phyloP scores from a whole-genome alignment of 2,329 filamentous ascomycete genomes.

The Penicillium italicum region DNA sequence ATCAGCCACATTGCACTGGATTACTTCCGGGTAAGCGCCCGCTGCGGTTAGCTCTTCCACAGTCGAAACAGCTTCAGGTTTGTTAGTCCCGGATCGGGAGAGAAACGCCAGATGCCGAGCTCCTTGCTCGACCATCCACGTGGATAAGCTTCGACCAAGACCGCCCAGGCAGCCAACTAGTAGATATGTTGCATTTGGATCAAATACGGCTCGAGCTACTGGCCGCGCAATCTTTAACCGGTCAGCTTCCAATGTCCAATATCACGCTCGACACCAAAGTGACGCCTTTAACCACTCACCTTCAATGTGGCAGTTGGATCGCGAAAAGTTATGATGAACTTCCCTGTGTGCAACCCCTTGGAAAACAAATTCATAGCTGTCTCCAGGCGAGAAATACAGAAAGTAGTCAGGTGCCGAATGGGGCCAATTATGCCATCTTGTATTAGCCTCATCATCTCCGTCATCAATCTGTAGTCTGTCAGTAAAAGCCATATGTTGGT shows the following conservation, averaged over 20 bases:
- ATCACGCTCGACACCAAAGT: not conserved
- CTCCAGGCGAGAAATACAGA: not conserved
- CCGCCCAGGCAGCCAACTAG: constrained; percentile 18
- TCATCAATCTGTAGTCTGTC: too few relatives aligned
- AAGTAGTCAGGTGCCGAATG: not conserved
- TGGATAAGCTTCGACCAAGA: constrained; percentile 11
- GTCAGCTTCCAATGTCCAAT: not conserved
- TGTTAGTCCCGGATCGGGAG: constrained; percentile 10
- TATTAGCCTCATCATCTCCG: not conserved
- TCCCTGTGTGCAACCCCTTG: not conserved
- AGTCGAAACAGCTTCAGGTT: constrained; percentile 3
- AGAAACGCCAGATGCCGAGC: constrained; percentile 16
- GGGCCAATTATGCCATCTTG: not conserved
- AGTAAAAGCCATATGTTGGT: too few relatives aligned
- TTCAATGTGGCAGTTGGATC: too few relatives aligned
- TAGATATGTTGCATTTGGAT: not conserved
- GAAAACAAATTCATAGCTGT: not conserved
- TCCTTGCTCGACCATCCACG: constrained; percentile 17
- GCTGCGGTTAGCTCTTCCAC: not conserved
- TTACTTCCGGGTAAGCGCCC: not conserved
- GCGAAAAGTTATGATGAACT: not conserved
- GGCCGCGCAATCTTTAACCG: not conserved
- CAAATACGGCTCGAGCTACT: not conserved
- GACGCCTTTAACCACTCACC: too few relatives aligned
- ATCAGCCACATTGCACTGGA: not conserved